Evolutionary conservation across 441 rosid species (phyloP), one percentile per base, ranked within the genome.

Genomic region (Codiaeum variegatum): DNA sequence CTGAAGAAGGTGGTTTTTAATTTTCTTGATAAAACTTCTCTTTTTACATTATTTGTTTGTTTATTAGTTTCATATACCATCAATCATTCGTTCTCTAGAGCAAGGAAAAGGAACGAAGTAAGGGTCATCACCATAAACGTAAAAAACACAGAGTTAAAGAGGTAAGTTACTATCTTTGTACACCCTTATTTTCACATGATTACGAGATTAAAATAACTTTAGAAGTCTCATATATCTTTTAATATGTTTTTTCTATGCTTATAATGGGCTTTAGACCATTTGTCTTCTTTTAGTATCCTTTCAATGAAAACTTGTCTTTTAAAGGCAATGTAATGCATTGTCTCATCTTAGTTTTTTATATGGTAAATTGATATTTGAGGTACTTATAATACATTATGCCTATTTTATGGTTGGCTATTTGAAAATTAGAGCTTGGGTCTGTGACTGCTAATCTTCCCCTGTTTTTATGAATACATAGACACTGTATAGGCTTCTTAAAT

Each of bases 351-450:
- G 16, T 71, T 56, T n/a, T 8, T 12, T 61, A 15, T 42, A 29
- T 18, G 26, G 47, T 47, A 51, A 61, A 1, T 62, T 52, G 42
- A 51, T 72, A 62, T 73, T 46, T 65, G 85, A 83, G 93, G 76
- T 84, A 82, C 95, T 84, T 81, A 92, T 83, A 76, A 62, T 91
- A 79, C 82, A 79, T 85, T 83, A 81, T 90, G 86, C 90, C 88
- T 88, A 65, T 82, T 83, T 64, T 80, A 71, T 84, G 85, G 76
- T 79, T 84, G 98, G 94, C 96, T 90, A 97, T 91, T 85, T 66
- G 90, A 77, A 85, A 87, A 84, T 90, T 91, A 94, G 99, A 95
- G 98, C 99, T 88, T 93, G 90, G 91, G 85, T 82, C 86, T 83
- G 79, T 87, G 93, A 83, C 95, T n/a, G n/a, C n/a, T n/a, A n/a